Percentiles rank a stretch among this genome's conserved stretches.
phyloP scores from a whole-genome alignment of 1,139 yeast genomes.

The Pneumocystis sp. region DNA sequence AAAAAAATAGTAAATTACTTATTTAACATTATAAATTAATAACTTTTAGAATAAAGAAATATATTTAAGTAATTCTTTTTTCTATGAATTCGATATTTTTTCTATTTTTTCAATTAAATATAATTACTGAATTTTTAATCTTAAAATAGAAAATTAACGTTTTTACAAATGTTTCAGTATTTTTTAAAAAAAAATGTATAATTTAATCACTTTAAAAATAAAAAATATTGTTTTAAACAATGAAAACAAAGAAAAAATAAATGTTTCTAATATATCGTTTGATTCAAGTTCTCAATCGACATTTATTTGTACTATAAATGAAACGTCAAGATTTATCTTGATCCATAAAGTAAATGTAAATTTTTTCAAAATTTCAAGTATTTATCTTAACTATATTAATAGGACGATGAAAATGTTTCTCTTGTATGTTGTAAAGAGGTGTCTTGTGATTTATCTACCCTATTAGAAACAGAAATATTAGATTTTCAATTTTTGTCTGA shows the following conservation, averaged over 20 bases:
- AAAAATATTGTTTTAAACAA: not conserved
- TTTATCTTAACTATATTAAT: not conserved
- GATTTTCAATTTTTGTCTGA: conserved; percentile 16
- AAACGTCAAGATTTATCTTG: not conserved
- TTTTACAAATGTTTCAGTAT: not conserved
- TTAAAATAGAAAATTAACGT: too few species aligned
- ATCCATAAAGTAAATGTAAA: not conserved
- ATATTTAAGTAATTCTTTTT: too few species aligned
- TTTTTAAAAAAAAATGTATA: not conserved
- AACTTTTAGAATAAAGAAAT: too few species aligned
- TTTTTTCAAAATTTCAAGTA: not conserved
- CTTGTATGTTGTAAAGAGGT: not conserved
- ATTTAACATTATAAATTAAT: too few species aligned
- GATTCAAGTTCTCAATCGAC: not conserved
- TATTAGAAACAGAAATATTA: not conserved
- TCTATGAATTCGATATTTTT: too few species aligned
- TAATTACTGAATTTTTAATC: too few species aligned
- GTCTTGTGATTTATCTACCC: not conserved
- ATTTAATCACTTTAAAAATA: not conserved
- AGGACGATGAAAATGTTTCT: not conserved
- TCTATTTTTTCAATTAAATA: too few species aligned
- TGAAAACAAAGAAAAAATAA: not conserved
- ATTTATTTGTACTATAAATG: not conserved
- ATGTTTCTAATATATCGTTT: not conserved
- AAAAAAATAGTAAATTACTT: too few species aligned